phyloP scores from a whole-genome alignment of 73 alveolate species.

The Tetrahymena malaccensis region DNA sequence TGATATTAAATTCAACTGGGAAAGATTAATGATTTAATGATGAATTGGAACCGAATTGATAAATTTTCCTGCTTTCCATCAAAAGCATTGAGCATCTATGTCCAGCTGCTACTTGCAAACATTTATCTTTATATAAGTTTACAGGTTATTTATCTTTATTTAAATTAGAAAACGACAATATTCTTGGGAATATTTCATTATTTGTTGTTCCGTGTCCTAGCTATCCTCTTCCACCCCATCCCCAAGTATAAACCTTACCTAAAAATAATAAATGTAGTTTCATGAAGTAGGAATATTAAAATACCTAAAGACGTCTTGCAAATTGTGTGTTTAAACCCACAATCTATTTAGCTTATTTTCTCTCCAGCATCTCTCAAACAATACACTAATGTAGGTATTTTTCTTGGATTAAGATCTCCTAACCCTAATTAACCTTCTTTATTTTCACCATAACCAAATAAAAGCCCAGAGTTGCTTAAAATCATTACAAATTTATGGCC shows the following conservation, averaged over 20 bases:
- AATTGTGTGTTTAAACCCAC: conserved; percentile 91
- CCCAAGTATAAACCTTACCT: conserved; percentile 91
- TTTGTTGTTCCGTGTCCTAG: conserved; percentile 76
- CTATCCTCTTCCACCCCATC: conserved; percentile 95
- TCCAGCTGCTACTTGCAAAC: not conserved
- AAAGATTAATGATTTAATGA: not conserved
- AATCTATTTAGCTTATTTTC: conserved; percentile 74
- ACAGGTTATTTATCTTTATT: not conserved
- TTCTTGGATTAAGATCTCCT: conserved; percentile 83
- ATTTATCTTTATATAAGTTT: not conserved
- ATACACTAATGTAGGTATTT: conserved; percentile 64
- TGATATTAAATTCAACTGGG: not conserved
- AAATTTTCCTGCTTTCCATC: not conserved
- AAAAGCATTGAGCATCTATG: not conserved
- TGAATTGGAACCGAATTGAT: not conserved
- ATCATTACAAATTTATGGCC: conserved; percentile 26
- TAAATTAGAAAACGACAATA: not conserved
- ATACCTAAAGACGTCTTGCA: conserved; percentile 78
- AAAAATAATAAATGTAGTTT: not conserved
- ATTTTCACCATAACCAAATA: conserved; percentile 75
- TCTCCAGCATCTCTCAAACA: conserved; percentile 67
- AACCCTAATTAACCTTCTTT: conserved; percentile 92
- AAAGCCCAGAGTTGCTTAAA: conserved; percentile 13
- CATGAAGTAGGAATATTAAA: not conserved
- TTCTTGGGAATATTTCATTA: conserved; percentile 43